Evolutionary conservation across 2,329 filamentous ascomycete genomes (phyloP), one percentile per base, ranked within the genome.

Genomic region (Beauveria brongniartii): DNA sequence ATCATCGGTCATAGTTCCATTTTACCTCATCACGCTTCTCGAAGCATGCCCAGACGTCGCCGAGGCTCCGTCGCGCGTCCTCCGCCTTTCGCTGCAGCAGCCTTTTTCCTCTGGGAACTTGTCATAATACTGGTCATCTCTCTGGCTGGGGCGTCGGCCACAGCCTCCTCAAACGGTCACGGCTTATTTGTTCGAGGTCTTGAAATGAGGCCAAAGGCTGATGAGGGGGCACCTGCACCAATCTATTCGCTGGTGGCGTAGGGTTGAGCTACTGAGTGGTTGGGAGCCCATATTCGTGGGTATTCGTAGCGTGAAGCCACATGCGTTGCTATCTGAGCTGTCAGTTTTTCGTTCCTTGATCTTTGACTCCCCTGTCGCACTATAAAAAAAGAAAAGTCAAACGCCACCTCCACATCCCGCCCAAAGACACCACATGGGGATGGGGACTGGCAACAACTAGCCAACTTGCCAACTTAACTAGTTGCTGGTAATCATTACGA

Each of bases 331-430:
- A 55, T 46, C 30, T 55, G 53, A 55, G 44, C 53, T 55, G 53
- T 55, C 53, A 55, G 16, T 44, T 55, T 55, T 46, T 34, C n/a
- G 0, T 26, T 30, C 5, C 2, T 46, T 24, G 18, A 12, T 40
- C 14, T 30, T 30, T 51, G 30, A 34, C 18, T 22, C 12, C 30
- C 41, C 53, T 55, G 48, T 34, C 28, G 20, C 12, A 20, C 26
- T 20, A 9, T 43, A 10, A 18, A 20, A 9, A 50, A 28, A 26
- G 20, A 20, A 10, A 51, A 34, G 14, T 3, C 4, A 8, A 52
- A 43, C 55, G 46, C 55, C 55, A 58, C 55, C 55, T 58, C 55
- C 55, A 51, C 55, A 51, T 30, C 9, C 30, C 55, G 44, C 30
- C 12, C 3, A 5, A 34, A 34, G 30, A 43, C 18, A 51, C 55